phyloP scores from a whole-genome alignment of 2,329 filamentous ascomycete genomes.

The Penicillium griseofulvum region DNA sequence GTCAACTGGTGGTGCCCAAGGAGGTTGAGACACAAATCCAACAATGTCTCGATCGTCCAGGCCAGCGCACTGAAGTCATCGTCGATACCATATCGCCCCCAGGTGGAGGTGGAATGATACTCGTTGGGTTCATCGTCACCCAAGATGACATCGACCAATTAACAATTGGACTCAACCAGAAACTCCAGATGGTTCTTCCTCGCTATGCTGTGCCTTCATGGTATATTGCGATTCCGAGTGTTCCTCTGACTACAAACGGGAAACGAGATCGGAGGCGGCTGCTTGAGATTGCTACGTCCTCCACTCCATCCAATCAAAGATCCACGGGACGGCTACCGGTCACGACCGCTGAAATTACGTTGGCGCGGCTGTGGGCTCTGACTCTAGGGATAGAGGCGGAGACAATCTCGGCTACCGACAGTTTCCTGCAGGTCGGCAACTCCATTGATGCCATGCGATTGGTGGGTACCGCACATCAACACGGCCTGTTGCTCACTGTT shows the following conservation, averaged over 20 bases:
- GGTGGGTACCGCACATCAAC: background rate
- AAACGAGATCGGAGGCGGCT: background rate
- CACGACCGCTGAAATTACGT: background rate
- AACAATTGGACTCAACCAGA: background rate
- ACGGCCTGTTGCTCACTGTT: background rate
- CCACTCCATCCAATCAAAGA: background rate
- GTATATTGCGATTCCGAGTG: background rate
- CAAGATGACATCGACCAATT: background rate
- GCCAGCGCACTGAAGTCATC: background rate
- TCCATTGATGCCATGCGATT: background rate
- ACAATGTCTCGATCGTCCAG: background rate
- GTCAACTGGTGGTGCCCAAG: background rate
- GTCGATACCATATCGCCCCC: background rate
- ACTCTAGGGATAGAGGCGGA: background rate
- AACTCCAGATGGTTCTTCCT: background rate
- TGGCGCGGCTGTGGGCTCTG: background rate
- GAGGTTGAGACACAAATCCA: background rate
- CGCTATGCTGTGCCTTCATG: background rate
- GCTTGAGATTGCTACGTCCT: background rate
- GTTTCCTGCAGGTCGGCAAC: background rate
- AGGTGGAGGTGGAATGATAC: background rate
- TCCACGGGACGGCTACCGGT: background rate
- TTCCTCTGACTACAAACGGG: background rate
- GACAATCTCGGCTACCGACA: background rate
- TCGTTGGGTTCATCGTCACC: background rate